A percentile compares a stretch with the other conserved stretches of the same genome.
Conservation (phyloP, 352 stramenopile species). For the Globisporangium abappressorium region DNA sequence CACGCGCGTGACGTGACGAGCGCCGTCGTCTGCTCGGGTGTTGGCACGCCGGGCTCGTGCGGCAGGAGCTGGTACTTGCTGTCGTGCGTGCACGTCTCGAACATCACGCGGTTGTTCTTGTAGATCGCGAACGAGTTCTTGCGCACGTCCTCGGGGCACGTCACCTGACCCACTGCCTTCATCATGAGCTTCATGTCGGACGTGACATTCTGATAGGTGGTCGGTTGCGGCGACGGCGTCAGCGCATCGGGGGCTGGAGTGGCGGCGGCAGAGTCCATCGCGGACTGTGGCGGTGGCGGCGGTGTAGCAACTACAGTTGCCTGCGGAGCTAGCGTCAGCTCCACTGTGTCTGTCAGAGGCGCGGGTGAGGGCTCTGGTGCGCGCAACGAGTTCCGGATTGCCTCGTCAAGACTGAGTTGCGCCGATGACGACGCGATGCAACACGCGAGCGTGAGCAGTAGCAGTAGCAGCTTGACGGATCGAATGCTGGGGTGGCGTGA, state of each 20-base stretch:
- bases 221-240: slow-evolving; percentile 2
- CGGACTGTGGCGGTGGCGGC: too few relatives aligned
- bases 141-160: slow-evolving; percentile 20
- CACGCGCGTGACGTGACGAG: slow-evolving; percentile 9
- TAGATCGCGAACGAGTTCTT: slow-evolving; percentile 40
- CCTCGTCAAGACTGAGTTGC: slow-evolving; percentile 13
- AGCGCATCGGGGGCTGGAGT: not conserved
- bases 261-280: not conserved
- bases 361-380: not conserved
- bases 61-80: slow-evolving; percentile 11
- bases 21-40: slow-evolving; percentile 12
- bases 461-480: not conserved
- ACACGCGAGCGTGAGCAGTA: slow-evolving; percentile 6
- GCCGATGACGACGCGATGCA: slow-evolving; percentile 3
- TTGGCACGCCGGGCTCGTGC: slow-evolving; percentile 5
- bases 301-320: not conserved
- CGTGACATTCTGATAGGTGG: slow-evolving; percentile 13
- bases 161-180: slow-evolving; percentile 2
- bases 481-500: not conserved
- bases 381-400: slow-evolving; percentile 10
- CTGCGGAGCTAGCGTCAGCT: not conserved
- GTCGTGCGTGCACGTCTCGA: slow-evolving; percentile 22
- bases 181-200: slow-evolving; percentile 24
- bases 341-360: not conserved
- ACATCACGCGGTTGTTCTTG: slow-evolving; percentile 40